Evolutionary conservation across 2,329 filamentous ascomycete genomes (phyloP).

Genomic region (Exophiala phaeomuriformis): DNA sequence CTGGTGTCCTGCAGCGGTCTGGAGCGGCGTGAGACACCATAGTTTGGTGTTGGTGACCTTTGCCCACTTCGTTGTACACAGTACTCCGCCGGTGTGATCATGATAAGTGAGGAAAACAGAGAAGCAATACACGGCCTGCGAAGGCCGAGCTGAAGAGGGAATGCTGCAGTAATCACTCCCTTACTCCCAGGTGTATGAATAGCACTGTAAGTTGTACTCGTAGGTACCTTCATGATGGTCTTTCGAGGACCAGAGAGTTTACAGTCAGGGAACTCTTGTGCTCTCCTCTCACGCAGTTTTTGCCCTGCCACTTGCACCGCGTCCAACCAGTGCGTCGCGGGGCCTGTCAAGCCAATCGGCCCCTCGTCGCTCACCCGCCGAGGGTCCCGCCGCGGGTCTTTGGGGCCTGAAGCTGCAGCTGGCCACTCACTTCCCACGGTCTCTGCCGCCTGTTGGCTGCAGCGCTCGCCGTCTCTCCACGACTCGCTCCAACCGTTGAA

Average conservation of each 20-base stretch:
- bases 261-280: no score
- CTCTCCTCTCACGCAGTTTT: no score
- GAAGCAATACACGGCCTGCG: not conserved
- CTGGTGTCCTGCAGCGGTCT: not conserved
- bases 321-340: not conserved
- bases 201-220: no score
- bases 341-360: constrained; percentile 1
- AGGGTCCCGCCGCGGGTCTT: not conserved
- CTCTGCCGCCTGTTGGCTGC: not conserved
- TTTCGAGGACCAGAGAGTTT: no score
- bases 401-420: constrained; percentile 9
- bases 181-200: no score
- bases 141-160: not conserved
- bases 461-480: constrained; percentile 6
- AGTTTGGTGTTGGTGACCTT: not conserved
- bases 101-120: no score
- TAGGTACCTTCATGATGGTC: no score
- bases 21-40: not conserved
- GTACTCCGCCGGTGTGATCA: not conserved
- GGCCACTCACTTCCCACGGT: not conserved
- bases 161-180: no score
- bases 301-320: not conserved
- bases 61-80: not conserved
- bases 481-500: not conserved
- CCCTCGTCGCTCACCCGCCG: constrained; percentile 1